Evolutionary conservation across 1,284 basidiomycete species (phyloP).

Genomic region (Cryptococcus maquisensis): DNA sequence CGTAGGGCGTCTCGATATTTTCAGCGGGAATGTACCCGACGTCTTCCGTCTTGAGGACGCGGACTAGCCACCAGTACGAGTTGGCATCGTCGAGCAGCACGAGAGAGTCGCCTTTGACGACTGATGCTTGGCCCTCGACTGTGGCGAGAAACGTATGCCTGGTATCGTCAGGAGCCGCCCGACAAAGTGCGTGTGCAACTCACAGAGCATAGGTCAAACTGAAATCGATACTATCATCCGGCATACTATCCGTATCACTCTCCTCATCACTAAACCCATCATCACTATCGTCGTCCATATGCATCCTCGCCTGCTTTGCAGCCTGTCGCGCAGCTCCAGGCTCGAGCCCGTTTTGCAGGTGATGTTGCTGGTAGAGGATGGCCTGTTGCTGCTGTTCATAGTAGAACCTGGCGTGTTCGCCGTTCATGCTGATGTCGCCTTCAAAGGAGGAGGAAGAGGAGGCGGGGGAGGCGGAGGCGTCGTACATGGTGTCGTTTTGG

Average conservation of each 20-base stretch:
- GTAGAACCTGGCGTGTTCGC: constrained; percentile 55
- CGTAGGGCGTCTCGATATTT: constrained; percentile 98
- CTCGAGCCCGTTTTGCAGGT: constrained; percentile 15
- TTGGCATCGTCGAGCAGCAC: constrained; percentile 93
- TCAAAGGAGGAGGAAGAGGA: constrained; percentile 12
- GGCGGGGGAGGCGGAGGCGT: background rate
- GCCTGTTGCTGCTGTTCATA: constrained; percentile 31
- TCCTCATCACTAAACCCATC: constrained; percentile 41
- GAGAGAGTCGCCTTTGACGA: constrained; percentile 91
- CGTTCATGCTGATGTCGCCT: constrained; percentile 37
- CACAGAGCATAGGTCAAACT: constrained; percentile 52
- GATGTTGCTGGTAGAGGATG: constrained; percentile 32
- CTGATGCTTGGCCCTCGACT: constrained; percentile 92
- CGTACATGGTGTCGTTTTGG: background rate
- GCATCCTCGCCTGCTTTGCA: constrained; percentile 2
- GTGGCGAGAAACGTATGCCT: constrained; percentile 88
- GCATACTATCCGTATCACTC: constrained; percentile 49
- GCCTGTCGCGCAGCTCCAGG: constrained; percentile 1
- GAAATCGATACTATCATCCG: constrained; percentile 55
- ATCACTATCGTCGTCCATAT: constrained; percentile 17
- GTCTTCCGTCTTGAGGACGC: constrained; percentile 94
- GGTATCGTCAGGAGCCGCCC: background rate
- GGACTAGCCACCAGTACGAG: constrained; percentile 97
- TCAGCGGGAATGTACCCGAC: constrained; percentile 99
- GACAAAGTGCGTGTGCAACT: constrained; percentile 12